Base-by-base conservation (phyloP, 2,329 filamentous ascomycete species). In the Colletotrichum coccodes region DNA sequence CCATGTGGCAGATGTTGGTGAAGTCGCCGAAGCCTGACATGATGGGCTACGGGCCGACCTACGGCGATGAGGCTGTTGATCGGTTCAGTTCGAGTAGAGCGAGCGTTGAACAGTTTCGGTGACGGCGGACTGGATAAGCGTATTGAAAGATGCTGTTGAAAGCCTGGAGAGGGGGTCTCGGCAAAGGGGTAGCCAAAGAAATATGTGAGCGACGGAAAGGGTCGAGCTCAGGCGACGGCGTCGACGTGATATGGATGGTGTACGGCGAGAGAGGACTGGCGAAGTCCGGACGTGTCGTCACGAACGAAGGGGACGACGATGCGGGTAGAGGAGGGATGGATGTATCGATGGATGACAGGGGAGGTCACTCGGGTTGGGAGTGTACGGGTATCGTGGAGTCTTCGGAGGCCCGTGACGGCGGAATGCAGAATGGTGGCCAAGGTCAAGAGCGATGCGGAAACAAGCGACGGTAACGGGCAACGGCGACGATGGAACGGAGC, bases 21-120 rank as follows among this genome's bases (percentile, higher is more conserved):
- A 98, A 98, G 82, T 97, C 92, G 74, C 95, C 95, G 82, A 98
- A 98, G 72, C 91, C 92, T 87, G 97, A 95, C 82, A 85, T 90
- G 80, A 75, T 78, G 78, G 71, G 46, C 42, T 56, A 66, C 47
- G 28, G 59, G 56, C 49, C 56, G 66, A 36, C 47, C 38, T 60
- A 57, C 54, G 56, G 62, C 66, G 40, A 56, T 36, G 54, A 66
- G 57, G 34, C 23, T 18, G 23, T 21, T 18, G 54, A 26, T 9
- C 9, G 57, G 47, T n/a, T 56, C 16, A 26, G 7, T 3, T 38
- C 21, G 23, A 14, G 34, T 6, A 42, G 38, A 36, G 26, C 38
- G 14, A 42, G 14, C 12, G 44, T 50, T 34, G 61, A 9, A 16
- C n/a, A 11, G 53, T 59, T 28, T n/a, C n/a, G 11, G 34, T 30